phyloP scores from a whole-genome alignment of 78 protist genomes.

The Dictyostelium capitatum region DNA sequence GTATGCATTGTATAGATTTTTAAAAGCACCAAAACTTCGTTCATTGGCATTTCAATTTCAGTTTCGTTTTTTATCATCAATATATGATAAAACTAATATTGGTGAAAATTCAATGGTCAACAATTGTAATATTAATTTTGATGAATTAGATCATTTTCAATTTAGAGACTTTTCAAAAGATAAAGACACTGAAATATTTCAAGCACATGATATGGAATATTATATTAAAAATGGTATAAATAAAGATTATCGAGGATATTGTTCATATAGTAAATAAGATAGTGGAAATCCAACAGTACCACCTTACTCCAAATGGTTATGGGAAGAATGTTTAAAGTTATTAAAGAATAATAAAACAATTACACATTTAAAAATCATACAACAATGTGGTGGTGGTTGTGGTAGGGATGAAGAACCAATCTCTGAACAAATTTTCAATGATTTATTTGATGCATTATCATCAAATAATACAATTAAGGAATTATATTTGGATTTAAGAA shows the following conservation, averaged over 20 bases:
- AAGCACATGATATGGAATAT: not conserved
- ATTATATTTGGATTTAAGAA: not conserved
- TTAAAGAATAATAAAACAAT: not conserved
- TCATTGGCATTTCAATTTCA: not conserved
- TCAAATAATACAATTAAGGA: not conserved
- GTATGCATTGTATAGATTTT: constrained; percentile 9
- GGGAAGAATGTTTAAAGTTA: constrained; percentile 19
- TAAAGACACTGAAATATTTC: not conserved
- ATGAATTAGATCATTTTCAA: constrained; percentile 10
- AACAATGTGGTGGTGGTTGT: not conserved
- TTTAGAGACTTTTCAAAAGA: not conserved
- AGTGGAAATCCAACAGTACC: not conserved
- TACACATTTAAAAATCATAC: not conserved
- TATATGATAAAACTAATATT: not conserved
- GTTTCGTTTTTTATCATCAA: not conserved
- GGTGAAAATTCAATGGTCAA: not conserved
- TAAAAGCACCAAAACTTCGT: not conserved
- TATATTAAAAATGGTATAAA: constrained; percentile 1
- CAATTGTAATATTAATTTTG: not conserved
- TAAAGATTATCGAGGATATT: constrained; percentile 18
- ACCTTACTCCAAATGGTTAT: not conserved
- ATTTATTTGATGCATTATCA: constrained; percentile 1
- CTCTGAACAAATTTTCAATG: not conserved
- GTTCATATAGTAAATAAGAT: not conserved
- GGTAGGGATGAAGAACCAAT: not conserved